Evolutionary conservation across 768 basidiomycete species (phyloP), one percentile per base, ranked within the genome.

Genomic region (Suillus tomentosus): DNA sequence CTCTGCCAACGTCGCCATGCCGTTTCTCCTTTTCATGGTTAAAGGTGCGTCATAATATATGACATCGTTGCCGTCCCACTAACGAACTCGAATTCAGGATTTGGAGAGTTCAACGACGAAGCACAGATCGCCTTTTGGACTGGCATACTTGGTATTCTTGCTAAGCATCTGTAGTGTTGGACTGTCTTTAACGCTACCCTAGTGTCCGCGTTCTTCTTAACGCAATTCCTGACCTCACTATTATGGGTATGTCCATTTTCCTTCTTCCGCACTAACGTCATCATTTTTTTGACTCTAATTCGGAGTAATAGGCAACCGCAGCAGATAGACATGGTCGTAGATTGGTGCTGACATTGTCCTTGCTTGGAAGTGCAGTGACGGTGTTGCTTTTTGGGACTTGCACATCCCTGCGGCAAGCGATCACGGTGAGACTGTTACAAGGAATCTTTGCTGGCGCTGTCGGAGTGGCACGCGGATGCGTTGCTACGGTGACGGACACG

Each of bases 11-110:
- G 92, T 94, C 54, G 93, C 90, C 31, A 93, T 89, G 39, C 96
- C 95, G 8, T 97, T 96, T 74, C 77, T 98, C 62, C 79, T 98
- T 51, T 95, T 95, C 80, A 98, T 98, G 95, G 94, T 97, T 62
- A 91, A 91, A 84, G 88, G 93, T 83, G 66, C 57, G 78, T 64
- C 13, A 51, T 59, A 50, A 19, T 13, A 47, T 59, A 50, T 61
- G 39, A 61, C 66, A 36, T 67, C 67, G 65, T 69, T 59, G 39
- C 17, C 68, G 50, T 60, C 48, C 7, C 5, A 39, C 54, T 45
- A 61, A 61, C 61, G 36, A 67, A 64, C 57, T 48, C 10, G 48
- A 64, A 55, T 56, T 17, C 65, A 91, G 90, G 87, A 3, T 91
- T 91, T 71, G 85, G 84, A 56, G 87, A 85, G 68, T 84, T 88